Evolutionary conservation across 2,329 filamentous ascomycete species (phyloP).

Genomic region (Botrytis fragariae): DNA sequence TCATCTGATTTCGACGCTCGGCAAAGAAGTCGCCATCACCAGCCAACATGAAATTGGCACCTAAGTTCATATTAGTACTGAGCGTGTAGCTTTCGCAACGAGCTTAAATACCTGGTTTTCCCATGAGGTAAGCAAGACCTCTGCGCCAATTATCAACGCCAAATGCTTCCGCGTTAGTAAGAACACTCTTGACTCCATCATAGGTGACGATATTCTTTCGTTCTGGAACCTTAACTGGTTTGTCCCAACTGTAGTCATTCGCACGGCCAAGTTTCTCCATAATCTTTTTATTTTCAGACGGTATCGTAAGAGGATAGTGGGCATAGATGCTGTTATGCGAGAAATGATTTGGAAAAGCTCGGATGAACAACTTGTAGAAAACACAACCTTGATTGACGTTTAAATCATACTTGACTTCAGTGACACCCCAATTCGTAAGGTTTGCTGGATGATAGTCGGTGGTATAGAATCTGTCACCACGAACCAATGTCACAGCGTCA

Average conservation of each 20-base stretch:
- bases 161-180: slow-evolving; percentile 35
- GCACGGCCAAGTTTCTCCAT: slow-evolving; percentile 55
- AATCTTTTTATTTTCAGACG: slow-evolving; percentile 68
- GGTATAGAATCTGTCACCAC: slow-evolving; percentile 56
- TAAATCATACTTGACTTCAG: slow-evolving; percentile 66
- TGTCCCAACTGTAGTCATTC: slow-evolving; percentile 28
- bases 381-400: slow-evolving; percentile 62
- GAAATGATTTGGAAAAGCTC: slow-evolving; percentile 78
- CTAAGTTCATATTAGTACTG: not conserved
- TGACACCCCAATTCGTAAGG: slow-evolving; percentile 80
- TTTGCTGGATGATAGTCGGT: slow-evolving; percentile 52
- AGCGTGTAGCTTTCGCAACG: not conserved
- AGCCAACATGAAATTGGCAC: slow-evolving; percentile 55
- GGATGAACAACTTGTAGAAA: slow-evolving; percentile 78
- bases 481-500: slow-evolving; percentile 57
- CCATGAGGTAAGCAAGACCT: slow-evolving; percentile 20
- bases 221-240: slow-evolving; percentile 23
- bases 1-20: slow-evolving; percentile 53
- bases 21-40: slow-evolving; percentile 49
- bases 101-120: slow-evolving; percentile 20
- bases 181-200: slow-evolving; percentile 33
- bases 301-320: slow-evolving; percentile 59
- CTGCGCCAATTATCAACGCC: slow-evolving; percentile 33
- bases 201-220: slow-evolving; percentile 19
- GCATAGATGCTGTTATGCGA: slow-evolving; percentile 78